Evolutionary conservation across 2,329 filamentous ascomycete species (phyloP), one percentile per base, ranked within the genome.

Genomic region (Colletotrichum limetticola): DNA sequence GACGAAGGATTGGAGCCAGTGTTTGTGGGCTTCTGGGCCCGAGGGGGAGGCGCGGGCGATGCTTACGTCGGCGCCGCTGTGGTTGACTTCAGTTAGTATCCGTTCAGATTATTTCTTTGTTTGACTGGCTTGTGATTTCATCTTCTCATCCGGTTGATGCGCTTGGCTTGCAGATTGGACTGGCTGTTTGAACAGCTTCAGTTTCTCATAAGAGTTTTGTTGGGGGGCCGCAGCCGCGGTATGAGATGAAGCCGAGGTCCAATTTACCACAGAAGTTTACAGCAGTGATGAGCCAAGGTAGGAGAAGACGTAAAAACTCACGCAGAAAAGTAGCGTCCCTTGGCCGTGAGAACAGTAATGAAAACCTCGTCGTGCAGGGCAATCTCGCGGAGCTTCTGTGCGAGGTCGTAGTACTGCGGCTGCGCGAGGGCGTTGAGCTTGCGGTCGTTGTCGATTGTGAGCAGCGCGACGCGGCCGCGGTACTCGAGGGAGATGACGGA

Each of bases 291-390:
- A 30, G 28, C 28, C 28, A 30, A 30, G 28, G 28, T 30, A 30
- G 8, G 0, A 30, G 28, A 30, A 30, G 28, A 30, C 3, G 2
- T 30, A 35, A 14, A n/a, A 5, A 82, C 90, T 78, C 88, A 97
- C 94, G 96, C 95, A 11, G 95, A 98, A 85, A 98, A 98, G 80
- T 85, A 92, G 8, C 90, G 88, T n/a, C 96, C 96, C 72, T 91
- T 95, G 78, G 91, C 97, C 0, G 95, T 94, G 4, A 98, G 80
- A 12, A 98, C 87, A 3, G 96, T 98, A 77, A 98, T 91, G 79
- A 89, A 94, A 72, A 98, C 91, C 76, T 97, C 94, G 74, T 96
- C 91, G 75, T 91, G 91, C 9, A 86, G 87, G 19, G 95, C 95
- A 61, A 98, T 87, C 80, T 98, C 92, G 71, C 92, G 90, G 80